Percentiles rank a stretch among this genome's conserved stretches.
phyloP scores from a whole-genome alignment of 768 basidiomycete species.

The Mycena haematopus region DNA sequence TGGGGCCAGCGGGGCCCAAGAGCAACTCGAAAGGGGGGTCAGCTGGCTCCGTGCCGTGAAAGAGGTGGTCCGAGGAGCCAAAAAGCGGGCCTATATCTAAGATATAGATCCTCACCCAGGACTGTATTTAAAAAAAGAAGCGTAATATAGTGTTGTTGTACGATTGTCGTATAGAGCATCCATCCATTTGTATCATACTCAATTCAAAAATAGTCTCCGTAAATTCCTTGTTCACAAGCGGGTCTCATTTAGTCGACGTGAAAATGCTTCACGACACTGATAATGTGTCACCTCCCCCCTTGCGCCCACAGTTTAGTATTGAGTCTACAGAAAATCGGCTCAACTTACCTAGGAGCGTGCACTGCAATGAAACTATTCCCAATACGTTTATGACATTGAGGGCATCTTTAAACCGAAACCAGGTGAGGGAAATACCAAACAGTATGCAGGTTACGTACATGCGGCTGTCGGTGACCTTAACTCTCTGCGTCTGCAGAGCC shows the following conservation, averaged over 20 bases:
- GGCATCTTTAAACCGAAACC: conserved; percentile 77
- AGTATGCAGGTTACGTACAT: conserved; percentile 66
- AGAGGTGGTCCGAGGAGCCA: conserved; percentile 64
- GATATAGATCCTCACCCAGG: not conserved
- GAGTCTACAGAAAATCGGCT: conserved; percentile 6
- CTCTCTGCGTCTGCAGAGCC: conserved; percentile 77
- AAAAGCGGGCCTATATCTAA: conserved; percentile 54
- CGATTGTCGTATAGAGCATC: conserved; percentile 13
- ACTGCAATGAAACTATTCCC: conserved; percentile 95
- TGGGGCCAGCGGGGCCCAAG: conserved; percentile 58
- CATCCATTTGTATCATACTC: conserved; percentile 23
- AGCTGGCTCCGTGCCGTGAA: conserved; percentile 70
- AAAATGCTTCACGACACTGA: conserved; percentile 89
- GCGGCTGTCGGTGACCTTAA: conserved; percentile 89
- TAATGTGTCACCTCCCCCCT: conserved; percentile 98
- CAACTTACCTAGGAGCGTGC: conserved; percentile 80
- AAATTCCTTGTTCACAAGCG: conserved; percentile 4
- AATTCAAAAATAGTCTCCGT: conserved; percentile 7
- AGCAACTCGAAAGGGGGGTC: conserved; percentile 65
- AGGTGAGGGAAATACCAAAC: conserved; percentile 10
- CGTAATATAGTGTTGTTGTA: conserved; percentile 30
- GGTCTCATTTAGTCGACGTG: conserved; percentile 56
- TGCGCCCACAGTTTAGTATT: not conserved
- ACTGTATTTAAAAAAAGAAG: conserved; percentile 17
- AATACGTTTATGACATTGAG: conserved; percentile 93